Base-by-base conservation (phyloP, 495 filamentous ascomycete genomes). In the Choiromyces venosus region DNA sequence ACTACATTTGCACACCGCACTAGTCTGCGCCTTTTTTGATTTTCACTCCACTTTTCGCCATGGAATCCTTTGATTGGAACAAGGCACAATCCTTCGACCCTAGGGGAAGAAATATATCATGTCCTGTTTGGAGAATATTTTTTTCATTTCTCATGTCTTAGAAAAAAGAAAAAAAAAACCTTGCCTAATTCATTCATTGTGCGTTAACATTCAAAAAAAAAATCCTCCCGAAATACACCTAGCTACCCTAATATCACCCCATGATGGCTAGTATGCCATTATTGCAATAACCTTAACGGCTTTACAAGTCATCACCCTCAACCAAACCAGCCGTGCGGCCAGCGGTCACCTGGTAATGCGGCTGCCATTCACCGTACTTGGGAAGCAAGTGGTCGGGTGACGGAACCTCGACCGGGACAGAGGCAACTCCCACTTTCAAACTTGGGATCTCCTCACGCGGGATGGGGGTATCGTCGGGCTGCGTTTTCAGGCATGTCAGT, bases 401-500 rank as follows among this genome's bases (percentile, higher is more conserved):
- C 9, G 74, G 75, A 61, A 77, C 68, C 46, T 77, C 66, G 35
- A 77, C 75, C 65, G 76, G n/a, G 16, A 61, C 75, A 9, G 71
- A 61, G 38, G 71, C 76, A 12, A 78, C 69, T 35, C 61, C 74
- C 38, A 81, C 75, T 42, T 74, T 78, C 29, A 81, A 65, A 25
- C 70, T 76, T 38, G 35, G 37, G 46, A 81, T 69, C 12, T 78
- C 76, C 12, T 72, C 72, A 37, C 75, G 79, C 18, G 69, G 61
- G 56, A 78, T 35, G 18, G 68, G 40, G 1, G 56, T 38, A 19
- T 61, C 66, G 19, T 81, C 71, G 61, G 33, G 39, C 71, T 72
- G 67, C 29, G n/a, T 61, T 61, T 61, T 25, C 8, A 68, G 9
- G 9, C 25, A 25, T 21, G 42, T 72, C 12, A 72, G 70, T 18